Conservation (phyloP, 2,329 filamentous ascomycete genomes). For the Celoporthe dispersa region DNA sequence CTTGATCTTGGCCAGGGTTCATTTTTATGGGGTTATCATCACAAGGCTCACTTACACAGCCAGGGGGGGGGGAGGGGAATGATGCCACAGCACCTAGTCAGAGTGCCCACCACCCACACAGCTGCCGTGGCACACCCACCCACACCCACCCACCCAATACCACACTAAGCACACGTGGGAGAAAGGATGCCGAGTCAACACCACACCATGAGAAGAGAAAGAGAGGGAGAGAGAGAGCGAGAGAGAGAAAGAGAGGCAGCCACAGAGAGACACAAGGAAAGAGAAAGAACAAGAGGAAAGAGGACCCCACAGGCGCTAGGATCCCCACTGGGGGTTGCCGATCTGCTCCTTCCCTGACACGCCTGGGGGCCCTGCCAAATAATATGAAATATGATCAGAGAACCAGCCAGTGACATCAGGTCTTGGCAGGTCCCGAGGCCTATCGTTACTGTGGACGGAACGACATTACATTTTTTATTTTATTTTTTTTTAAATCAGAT, state of each 20-base stretch:
- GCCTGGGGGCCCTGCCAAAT: background rate
- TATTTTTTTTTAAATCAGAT: constrained; percentile 6
- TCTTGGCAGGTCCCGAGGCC: background rate
- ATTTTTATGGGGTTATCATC: background rate
- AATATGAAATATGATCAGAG: constrained; percentile 4
- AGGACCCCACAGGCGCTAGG: background rate
- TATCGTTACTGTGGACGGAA: constrained; percentile 3
- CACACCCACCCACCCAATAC: background rate
- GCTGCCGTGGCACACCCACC: background rate
- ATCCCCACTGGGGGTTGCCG: background rate
- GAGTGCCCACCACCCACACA: background rate
- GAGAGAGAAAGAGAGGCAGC: background rate
- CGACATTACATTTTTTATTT: background rate
- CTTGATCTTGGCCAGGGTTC: background rate
- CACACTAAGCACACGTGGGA: background rate
- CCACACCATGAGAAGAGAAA: background rate
- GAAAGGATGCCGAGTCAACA: background rate
- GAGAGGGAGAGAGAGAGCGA: background rate
- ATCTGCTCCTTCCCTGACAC: background rate
- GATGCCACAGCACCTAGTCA: background rate
- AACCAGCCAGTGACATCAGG: background rate
- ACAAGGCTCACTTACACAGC: background rate
- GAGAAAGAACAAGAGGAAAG: background rate
- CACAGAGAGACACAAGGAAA: background rate
- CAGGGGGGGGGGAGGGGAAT: background rate